Base-by-base conservation (phyloP, 225 moss, liverwort and hornwort genomes). In the Asterella californica region DNA sequence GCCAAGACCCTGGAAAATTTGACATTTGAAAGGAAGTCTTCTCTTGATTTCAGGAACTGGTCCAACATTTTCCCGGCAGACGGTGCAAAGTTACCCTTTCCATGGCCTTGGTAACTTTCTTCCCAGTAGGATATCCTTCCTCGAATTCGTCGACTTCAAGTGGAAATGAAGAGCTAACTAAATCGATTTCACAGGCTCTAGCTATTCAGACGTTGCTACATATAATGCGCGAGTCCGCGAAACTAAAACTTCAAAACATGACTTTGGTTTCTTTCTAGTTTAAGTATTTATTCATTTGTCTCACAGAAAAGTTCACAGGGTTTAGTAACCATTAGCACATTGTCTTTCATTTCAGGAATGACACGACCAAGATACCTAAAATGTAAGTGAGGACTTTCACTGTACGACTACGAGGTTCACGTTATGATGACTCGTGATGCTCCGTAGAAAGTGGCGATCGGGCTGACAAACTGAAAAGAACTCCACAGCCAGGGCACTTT, bases 41-140 rank as follows among this genome's bases (percentile, higher is more conserved):
- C 10, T 42, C 46, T 47, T 77, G 50, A 33, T 5, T 72, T 29
- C 84, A 81, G 78, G 81, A 84, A 81, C 74, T 81, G 84, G 84
- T 70, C 78, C 33, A 72, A 81, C 29, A 48, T 84, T 8, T 75
- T 84, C 36, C 81, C 84, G 29, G 78, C 84, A 49, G 48, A 48
- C 15, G 72, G 72, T 22, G 72, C 48, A 25, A 15, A 72, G 10
- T 10, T 12, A 29, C 21, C 54, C 11, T 55, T 53, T 15, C 55
- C 32, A 14, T 75, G 52, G 75, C 53, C 34, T 19, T 75, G 75
- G 75, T 75, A 75, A 75, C 19, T 64, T 30, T 0, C 37, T 64
- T 64, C 11, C 27, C n/a, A n/a, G 7, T 9, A 17, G 18, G 54
- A 54, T 10, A 17, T 12, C 10, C 30, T 10, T 2, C 65, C 27